A percentile compares a stretch with the other conserved stretches of the same genome.
Conservation (phyloP, 73 alveolate genomes). For the Durusdinium trenchii region DNA sequence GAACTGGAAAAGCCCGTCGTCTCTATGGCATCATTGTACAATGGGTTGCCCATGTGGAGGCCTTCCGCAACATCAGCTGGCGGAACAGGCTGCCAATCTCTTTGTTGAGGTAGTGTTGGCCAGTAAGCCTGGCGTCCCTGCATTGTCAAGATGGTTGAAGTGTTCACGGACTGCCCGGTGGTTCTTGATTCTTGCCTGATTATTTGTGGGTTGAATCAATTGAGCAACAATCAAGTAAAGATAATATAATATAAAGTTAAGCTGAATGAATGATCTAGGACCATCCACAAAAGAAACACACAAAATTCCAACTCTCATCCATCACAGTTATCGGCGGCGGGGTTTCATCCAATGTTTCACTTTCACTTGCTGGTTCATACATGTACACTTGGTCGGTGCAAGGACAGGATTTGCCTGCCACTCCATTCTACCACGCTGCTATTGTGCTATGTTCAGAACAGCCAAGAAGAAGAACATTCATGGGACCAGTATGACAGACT, state of each 20-base stretch:
- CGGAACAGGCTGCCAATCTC: not conserved
- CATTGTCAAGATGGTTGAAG: conserved; percentile 34
- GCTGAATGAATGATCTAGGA: too few relatives aligned
- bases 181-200: too few relatives aligned
- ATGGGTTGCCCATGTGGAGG: conserved; percentile 23
- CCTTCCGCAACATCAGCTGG: not conserved
- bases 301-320: too few relatives aligned
- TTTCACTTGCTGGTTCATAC: too few relatives aligned
- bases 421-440: not conserved
- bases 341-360: too few relatives aligned
- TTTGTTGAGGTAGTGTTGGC: conserved; percentile 1
- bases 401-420: conserved; percentile 43
- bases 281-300: too few relatives aligned
- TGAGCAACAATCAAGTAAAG: too few relatives aligned
- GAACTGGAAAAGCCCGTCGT: not conserved
- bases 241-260: too few relatives aligned
- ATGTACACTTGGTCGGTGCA: too few relatives aligned
- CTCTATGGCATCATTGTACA: not conserved
- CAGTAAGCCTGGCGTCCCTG: conserved; percentile 2
- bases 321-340: too few relatives aligned
- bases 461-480: not conserved
- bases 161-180: not conserved
- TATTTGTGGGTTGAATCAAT: too few relatives aligned
- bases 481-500: not conserved
- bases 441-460: not conserved